Percentiles rank a stretch among this genome's conserved stretches.
Evolutionary conservation across 805 yeast genomes (phyloP).

Genomic region (Metschnikowia proteae): DNA sequence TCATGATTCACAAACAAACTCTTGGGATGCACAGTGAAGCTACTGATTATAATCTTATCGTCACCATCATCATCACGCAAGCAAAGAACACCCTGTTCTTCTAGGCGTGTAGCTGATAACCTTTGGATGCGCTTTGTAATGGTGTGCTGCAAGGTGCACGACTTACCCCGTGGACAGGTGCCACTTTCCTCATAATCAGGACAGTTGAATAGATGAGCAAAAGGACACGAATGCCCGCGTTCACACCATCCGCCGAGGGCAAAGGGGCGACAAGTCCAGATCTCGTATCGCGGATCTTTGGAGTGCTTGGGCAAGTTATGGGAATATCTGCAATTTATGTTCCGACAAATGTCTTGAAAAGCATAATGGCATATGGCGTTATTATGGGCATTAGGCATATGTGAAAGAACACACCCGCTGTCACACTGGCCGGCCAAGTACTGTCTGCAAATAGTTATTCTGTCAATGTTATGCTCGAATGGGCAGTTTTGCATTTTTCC

Average conservation of each 20-base stretch:
- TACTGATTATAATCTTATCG: slow-evolving; percentile 20
- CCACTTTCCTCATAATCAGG: slow-evolving; percentile 69
- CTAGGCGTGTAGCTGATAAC: slow-evolving; percentile 20
- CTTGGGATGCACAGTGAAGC: slow-evolving; percentile 34
- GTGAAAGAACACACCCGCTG: slow-evolving; percentile 53
- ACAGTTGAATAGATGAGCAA: slow-evolving; percentile 58
- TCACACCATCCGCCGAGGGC: slow-evolving; percentile 67
- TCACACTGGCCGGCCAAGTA: slow-evolving; percentile 47
- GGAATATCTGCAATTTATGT: slow-evolving; percentile 52
- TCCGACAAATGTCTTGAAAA: slow-evolving; percentile 26
- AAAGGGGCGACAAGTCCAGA: slow-evolving; percentile 61
- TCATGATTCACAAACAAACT: slow-evolving; percentile 15
- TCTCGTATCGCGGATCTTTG: slow-evolving; percentile 34
- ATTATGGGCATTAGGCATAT: slow-evolving; percentile 55
- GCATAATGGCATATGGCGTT: slow-evolving; percentile 38
- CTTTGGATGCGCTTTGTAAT: slow-evolving; percentile 26
- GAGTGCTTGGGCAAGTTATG: slow-evolving; percentile 47
- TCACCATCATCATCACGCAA: slow-evolving; percentile 18
- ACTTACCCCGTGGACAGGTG: slow-evolving; percentile 48
- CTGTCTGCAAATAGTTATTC: slow-evolving; percentile 53
- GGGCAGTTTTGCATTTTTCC: slow-evolving; percentile 48
- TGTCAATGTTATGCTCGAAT: slow-evolving; percentile 49
- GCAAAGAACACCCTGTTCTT: slow-evolving; percentile 20
- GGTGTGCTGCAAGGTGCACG: slow-evolving; percentile 53
- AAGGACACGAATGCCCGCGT: slow-evolving; percentile 54